Percentiles rank a stretch among this genome's conserved stretches.
Evolutionary conservation across 129 eudicot species (phyloP).

Genomic region (Chrysanthemum makinoi): DNA sequence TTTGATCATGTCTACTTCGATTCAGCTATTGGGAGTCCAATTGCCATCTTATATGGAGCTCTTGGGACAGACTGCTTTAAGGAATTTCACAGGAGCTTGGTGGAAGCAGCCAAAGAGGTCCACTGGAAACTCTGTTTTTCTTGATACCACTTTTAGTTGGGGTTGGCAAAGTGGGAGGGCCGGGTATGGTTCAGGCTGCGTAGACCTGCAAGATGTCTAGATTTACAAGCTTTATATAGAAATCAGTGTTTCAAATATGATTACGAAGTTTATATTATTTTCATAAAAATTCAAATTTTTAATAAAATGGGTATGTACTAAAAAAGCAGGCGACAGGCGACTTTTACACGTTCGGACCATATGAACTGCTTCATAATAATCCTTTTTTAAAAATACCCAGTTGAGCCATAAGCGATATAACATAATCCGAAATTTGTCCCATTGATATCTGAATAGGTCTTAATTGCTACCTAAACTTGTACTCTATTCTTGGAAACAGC

Average conservation of each 20-base stretch:
- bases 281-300: not conserved
- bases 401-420: not conserved
- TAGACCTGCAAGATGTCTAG: not conserved
- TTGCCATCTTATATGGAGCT: constrained; percentile 92
- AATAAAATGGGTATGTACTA: not conserved
- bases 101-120: constrained; percentile 88
- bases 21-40: constrained; percentile 71
- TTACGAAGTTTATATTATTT: not conserved
- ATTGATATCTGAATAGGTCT: not conserved
- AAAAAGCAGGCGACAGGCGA: too few relatives aligned
- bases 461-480: not conserved
- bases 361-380: not conserved
- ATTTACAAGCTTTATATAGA: not conserved
- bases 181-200: not conserved
- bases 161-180: not conserved
- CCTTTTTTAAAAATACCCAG: not conserved
- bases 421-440: not conserved
- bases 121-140: not conserved
- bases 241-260: not conserved
- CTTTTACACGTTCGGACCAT: not conserved
- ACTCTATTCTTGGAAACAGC: not conserved
- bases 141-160: not conserved
- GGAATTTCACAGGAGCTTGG: constrained; percentile 63
- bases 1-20: constrained; percentile 82
- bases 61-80: constrained; percentile 86